Evolutionary conservation across 345 rosid species (phyloP).

Genomic region (Eutrema japonicum): DNA sequence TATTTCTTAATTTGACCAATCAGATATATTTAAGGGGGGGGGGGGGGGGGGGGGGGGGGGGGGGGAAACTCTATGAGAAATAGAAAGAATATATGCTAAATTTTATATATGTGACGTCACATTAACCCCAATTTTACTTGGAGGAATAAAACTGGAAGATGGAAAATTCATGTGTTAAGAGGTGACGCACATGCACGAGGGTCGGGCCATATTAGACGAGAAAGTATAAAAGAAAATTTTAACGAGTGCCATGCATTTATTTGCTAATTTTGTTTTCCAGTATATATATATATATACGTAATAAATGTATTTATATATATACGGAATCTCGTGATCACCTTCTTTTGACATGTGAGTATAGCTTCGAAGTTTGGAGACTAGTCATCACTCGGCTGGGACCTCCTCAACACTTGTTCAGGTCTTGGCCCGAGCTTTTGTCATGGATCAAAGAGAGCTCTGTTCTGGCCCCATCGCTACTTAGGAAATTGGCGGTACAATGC

Average conservation of each 20-base stretch:
- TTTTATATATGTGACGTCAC: neutral
- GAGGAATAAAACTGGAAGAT: neutral
- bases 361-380: too few species aligned
- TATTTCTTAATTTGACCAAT: slow-evolving; percentile 27
- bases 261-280: neutral
- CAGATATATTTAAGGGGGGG: neutral
- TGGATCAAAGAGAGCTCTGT: too few species aligned
- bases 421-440: too few species aligned
- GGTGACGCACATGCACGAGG: slow-evolving; percentile 45
- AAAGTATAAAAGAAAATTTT: neutral
- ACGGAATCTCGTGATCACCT: too few species aligned
- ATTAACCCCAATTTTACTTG: slow-evolving; percentile 7
- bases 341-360: too few species aligned
- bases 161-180: slow-evolving; percentile 37
- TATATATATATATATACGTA: slow-evolving; percentile 3
- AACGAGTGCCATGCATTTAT: slow-evolving; percentile 23
- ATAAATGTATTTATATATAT: neutral
- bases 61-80: neutral
- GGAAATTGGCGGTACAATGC: too few species aligned
- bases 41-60: too few species aligned
- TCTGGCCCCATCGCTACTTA: too few species aligned
- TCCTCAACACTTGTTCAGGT: too few species aligned
- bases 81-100: slow-evolving; percentile 20
- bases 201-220: slow-evolving; percentile 39
- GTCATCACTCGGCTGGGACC: too few species aligned